Conservation (phyloP, 257 asterid genomes). For the Gardenia jasminoides region DNA sequence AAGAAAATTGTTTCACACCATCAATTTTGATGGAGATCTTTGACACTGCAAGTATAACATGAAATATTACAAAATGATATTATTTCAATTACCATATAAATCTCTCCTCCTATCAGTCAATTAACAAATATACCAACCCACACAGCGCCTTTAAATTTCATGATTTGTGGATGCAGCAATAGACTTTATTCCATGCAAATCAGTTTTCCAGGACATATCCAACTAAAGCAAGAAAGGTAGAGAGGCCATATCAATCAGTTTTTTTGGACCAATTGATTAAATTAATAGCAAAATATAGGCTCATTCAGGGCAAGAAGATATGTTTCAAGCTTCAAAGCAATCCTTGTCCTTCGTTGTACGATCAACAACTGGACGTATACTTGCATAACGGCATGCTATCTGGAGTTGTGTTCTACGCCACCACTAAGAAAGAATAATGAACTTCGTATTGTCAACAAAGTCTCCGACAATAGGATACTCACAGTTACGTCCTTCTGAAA, state of each 20-base stretch:
- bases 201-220: not conserved
- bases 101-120: not conserved
- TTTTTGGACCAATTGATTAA: not conserved
- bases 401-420: too few species aligned
- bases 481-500: constrained; percentile 66
- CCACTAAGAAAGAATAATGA: too few species aligned
- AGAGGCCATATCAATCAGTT: too few species aligned
- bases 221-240: not conserved
- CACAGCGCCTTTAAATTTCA: not conserved
- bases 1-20: constrained; percentile 77
- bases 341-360: too few species aligned
- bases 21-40: constrained; percentile 73
- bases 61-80: not conserved
- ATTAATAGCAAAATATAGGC: not conserved
- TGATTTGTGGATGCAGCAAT: not conserved
- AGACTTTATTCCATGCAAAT: not conserved
- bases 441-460: not conserved
- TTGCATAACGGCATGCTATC: too few species aligned
- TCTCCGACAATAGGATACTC: constrained; percentile 34
- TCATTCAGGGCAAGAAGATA: not conserved
- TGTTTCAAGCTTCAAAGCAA: not conserved
- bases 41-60: constrained; percentile 50
- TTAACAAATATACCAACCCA: not conserved
- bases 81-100: not conserved
- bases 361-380: not conserved